Percentiles rank a stretch among this genome's conserved stretches.
Conservation (phyloP, 768 basidiomycete species). For the Tulasnella sp. region DNA sequence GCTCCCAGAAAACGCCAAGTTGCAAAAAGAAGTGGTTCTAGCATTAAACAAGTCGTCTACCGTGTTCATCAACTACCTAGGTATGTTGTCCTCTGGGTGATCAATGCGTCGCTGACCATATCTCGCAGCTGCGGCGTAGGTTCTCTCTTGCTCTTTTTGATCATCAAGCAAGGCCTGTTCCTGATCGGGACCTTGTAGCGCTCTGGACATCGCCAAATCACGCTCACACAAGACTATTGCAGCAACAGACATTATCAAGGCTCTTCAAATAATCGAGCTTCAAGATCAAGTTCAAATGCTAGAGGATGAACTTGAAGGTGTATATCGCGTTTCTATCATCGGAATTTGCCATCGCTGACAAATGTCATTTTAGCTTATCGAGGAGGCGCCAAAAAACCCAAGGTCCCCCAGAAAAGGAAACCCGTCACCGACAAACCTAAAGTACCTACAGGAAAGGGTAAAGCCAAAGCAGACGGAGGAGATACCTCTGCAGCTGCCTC, state of each 20-base stretch:
- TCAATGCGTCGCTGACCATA: neutral
- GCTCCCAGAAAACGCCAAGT: constrained; percentile 74
- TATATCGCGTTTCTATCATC: constrained; percentile 18
- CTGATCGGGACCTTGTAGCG: constrained; percentile 33
- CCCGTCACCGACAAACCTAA: neutral
- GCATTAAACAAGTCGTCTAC: constrained; percentile 82
- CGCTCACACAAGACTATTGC: constrained; percentile 82
- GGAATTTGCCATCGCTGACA: neutral
- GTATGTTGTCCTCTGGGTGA: constrained; percentile 34
- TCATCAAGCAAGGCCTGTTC: neutral
- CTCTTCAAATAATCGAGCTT: constrained; percentile 66
- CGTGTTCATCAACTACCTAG: constrained; percentile 88
- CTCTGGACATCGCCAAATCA: constrained; percentile 75
- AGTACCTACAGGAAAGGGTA: neutral
- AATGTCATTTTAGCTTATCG: no score
- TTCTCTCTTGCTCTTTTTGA: constrained; percentile 1
- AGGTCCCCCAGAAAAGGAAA: neutral
- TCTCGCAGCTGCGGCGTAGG: constrained; percentile 36
- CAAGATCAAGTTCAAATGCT: constrained; percentile 50
- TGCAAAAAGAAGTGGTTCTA: constrained; percentile 80
- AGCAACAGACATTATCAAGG: constrained; percentile 80
- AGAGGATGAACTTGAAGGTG: constrained; percentile 52
- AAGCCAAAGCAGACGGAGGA: neutral
- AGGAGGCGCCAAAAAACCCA: constrained; percentile 14
- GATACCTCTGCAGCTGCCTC: neutral